These are phyloP conservation scores for Phoma herbarum DNA, from an alignment of 2,329 filamentous ascomycete species.

Conservation along the genomic window DNA sequence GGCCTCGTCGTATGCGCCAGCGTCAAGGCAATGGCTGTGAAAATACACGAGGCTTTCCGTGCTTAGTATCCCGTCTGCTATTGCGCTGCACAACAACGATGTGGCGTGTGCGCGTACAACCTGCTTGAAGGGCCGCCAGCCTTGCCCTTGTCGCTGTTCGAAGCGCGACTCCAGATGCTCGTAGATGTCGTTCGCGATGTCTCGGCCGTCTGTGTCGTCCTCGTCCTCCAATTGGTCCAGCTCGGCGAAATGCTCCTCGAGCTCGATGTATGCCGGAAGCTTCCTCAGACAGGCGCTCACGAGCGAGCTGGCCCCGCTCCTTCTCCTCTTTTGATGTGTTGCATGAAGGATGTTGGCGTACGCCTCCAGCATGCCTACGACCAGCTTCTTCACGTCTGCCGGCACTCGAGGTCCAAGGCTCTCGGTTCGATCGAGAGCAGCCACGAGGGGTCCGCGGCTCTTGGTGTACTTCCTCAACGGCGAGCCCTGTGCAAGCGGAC, in stretches of 20 bases:
- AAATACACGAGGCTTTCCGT: constrained; percentile 36
- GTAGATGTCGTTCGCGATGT: constrained; percentile 52
- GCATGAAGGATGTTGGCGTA: constrained; percentile 49
- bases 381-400: constrained; percentile 40
- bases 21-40: constrained; percentile 41
- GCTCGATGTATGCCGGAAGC: constrained; percentile 53
- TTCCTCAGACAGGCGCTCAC: constrained; percentile 51
- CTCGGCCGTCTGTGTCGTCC: constrained; percentile 43
- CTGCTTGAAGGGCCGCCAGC: constrained; percentile 53
- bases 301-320: constrained; percentile 50
- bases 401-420: constrained; percentile 33
- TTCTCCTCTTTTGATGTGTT: constrained; percentile 36
- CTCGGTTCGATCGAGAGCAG: constrained; percentile 31
- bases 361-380: constrained; percentile 43
- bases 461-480: constrained; percentile 36
- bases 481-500: constrained; percentile 41
- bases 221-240: constrained; percentile 42
- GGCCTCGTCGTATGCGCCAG: constrained; percentile 46
- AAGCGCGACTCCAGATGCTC: constrained; percentile 51
- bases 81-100: constrained; percentile 48
- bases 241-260: constrained; percentile 50
- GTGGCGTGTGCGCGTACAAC: constrained; percentile 55
- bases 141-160: constrained; percentile 43
- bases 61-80: constrained; percentile 45
- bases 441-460: constrained; percentile 36